Evolutionary conservation across 2,329 filamentous ascomycete genomes (phyloP).

Genomic region (Clonostachys rosea): DNA sequence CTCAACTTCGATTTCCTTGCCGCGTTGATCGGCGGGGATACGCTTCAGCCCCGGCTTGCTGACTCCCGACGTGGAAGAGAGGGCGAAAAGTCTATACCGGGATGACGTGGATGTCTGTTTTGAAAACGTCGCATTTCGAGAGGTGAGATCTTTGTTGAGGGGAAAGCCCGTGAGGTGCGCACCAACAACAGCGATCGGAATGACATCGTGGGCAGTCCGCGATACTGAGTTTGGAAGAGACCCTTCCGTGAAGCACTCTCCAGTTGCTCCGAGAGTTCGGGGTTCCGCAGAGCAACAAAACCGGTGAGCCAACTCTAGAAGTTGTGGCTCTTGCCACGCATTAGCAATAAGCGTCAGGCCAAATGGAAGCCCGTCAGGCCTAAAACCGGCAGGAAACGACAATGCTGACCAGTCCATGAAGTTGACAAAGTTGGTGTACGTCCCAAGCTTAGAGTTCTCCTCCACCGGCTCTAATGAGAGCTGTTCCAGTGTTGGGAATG

Average conservation of each 20-base stretch:
- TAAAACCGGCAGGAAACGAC: slow-evolving; percentile 44
- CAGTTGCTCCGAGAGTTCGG: slow-evolving; percentile 19
- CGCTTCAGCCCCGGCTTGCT: slow-evolving; percentile 24
- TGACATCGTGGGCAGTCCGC: background rate
- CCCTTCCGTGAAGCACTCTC: background rate
- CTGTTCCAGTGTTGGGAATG: slow-evolving; percentile 43
- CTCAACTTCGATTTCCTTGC: slow-evolving; percentile 23
- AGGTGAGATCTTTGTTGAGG: slow-evolving; percentile 23
- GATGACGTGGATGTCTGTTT: slow-evolving; percentile 17
- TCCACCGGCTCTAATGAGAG: slow-evolving; percentile 44
- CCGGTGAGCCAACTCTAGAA: slow-evolving; percentile 16
- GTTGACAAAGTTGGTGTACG: slow-evolving; percentile 57
- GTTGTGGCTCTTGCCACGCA: slow-evolving; percentile 23
- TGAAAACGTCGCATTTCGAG: slow-evolving; percentile 16
- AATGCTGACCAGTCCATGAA: slow-evolving; percentile 52
- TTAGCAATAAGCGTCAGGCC: slow-evolving; percentile 28
- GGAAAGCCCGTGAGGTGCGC: slow-evolving; percentile 26
- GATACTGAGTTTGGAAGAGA: too few species aligned
- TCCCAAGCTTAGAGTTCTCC: slow-evolving; percentile 48
- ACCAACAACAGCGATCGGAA: slow-evolving; percentile 23
- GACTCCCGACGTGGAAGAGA: slow-evolving; percentile 9
- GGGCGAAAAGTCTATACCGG: slow-evolving; percentile 19
- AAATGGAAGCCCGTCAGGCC: slow-evolving; percentile 26
- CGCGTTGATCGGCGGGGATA: slow-evolving; percentile 8
- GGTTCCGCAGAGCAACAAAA: slow-evolving; percentile 15